phyloP scores from a whole-genome alignment of 306 rosid genomes.

The Astragalus glycyphyllos region DNA sequence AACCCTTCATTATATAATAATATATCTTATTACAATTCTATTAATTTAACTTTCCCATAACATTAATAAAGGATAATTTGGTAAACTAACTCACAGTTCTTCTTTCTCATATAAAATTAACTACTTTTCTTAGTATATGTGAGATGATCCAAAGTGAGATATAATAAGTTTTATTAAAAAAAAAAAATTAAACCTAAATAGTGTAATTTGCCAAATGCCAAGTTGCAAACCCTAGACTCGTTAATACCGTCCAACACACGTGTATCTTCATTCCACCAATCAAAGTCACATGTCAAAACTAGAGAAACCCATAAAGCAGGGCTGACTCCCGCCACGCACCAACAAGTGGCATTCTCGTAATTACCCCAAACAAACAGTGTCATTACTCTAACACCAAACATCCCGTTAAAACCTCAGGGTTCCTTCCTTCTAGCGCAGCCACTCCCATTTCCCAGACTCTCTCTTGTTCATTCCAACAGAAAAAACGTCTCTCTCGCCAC shows the following conservation, averaged over 20 bases:
- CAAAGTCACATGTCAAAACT: conserved; percentile 11
- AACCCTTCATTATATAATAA: too few relatives aligned
- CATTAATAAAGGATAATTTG: too few relatives aligned
- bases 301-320: conserved; percentile 3
- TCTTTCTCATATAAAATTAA: too few relatives aligned
- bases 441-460: neutral
- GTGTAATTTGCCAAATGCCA: too few relatives aligned
- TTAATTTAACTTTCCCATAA: too few relatives aligned
- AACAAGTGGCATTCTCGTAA: conserved; percentile 44
- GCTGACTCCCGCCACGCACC: too few relatives aligned
- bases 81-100: too few relatives aligned
- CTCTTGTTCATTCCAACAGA: conserved; percentile 8
- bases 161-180: too few relatives aligned
- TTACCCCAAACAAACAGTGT: neutral
- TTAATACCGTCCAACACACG: neutral
- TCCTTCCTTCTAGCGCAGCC: neutral
- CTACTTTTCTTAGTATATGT: too few relatives aligned
- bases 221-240: neutral
- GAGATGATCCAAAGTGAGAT: too few relatives aligned
- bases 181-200: too few relatives aligned
- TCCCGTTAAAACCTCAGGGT: conserved; percentile 46
- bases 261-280: conserved; percentile 23
- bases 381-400: neutral
- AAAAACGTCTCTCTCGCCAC: conserved; percentile 9
- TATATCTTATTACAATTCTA: too few relatives aligned